A percentile compares a stretch with the other conserved stretches of the same genome.
phyloP scores from a whole-genome alignment of 306 rosid genomes.

The Mucuna pruriens region DNA sequence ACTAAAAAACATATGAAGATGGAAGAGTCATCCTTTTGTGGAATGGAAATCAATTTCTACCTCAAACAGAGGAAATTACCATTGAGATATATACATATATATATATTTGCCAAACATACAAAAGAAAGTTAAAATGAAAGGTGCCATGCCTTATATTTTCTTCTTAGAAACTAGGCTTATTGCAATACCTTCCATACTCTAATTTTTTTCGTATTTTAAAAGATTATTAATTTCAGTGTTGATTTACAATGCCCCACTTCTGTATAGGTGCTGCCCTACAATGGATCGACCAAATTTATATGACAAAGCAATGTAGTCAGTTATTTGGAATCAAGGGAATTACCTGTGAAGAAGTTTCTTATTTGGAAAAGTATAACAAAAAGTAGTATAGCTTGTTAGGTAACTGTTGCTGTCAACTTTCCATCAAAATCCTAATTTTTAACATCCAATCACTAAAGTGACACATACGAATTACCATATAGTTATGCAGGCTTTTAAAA shows the following conservation, averaged over 20 bases:
- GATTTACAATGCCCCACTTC: background rate
- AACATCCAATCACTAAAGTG: constrained; percentile 17
- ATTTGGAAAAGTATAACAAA: background rate
- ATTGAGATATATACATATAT: background rate
- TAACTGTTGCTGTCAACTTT: constrained; percentile 30
- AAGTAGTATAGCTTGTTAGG: constrained; percentile 1
- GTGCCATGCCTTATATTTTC: background rate
- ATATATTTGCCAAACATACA: background rate
- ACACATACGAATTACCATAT: background rate
- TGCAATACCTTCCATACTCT: background rate
- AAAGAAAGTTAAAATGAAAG: background rate
- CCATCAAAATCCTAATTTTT: background rate
- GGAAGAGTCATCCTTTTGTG: background rate
- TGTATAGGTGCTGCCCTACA: background rate
- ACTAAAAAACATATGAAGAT: background rate
- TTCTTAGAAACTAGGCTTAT: background rate
- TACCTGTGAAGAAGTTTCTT: background rate
- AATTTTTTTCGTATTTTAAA: background rate
- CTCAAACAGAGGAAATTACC: background rate
- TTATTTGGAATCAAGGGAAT: background rate
- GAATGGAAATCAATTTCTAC: background rate
- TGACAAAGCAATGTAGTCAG: background rate
- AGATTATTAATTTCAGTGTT: background rate
- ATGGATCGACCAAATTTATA: background rate
- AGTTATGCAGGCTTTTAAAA: constrained; percentile 4